Evolutionary conservation across 768 basidiomycete species (phyloP), one percentile per base, ranked within the genome.

Genomic region (Boletus coccyginus): DNA sequence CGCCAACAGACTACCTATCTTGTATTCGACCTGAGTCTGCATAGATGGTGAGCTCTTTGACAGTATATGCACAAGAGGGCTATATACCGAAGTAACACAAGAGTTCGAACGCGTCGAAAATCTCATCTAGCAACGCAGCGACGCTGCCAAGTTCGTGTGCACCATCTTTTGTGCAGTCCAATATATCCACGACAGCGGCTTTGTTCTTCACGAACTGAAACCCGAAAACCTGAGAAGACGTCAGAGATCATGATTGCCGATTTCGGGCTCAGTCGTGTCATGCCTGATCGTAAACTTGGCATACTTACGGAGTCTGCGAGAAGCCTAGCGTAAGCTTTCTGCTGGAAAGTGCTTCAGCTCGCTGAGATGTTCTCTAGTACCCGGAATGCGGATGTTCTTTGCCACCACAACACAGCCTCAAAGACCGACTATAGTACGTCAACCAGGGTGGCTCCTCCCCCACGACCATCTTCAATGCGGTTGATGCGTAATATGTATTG

Each of bases 11-110:
- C 94, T 31, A 75, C 92, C 11, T 94, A 98, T 73, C 88, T 98
- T 53, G 87, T 87, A 63, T 97, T 97, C 73, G 96, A 98, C 74
- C 84, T 98, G 21, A 21, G 21, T 21, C 10, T 98, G 96, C 77
- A 94, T 92, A 3, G 94, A 94, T 50, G 95, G 96, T 43, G 96
- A 99, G 73, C 85, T 99, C n/a, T 98, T 99, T 66, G 96, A 99
- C 72, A 84, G 96, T 47, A 98, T 99, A 77, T 98, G 96, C 67
- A 93, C 94, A 33, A 93, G 94, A 73, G 94, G 94, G 50, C 93
- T 93, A 70, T 98, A 97, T 73, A 94, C 93, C 67, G 96, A 99
- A 75, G 86, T 75, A 5, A 11, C 41, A 53, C 29, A n/a, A 9
- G 13, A 29, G 40, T 38, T 41, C 33, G n/a, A 53, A 16, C n/a